Base-by-base conservation (phyloP, 208 protist genomes). In the Entamoeba invadens region DNA sequence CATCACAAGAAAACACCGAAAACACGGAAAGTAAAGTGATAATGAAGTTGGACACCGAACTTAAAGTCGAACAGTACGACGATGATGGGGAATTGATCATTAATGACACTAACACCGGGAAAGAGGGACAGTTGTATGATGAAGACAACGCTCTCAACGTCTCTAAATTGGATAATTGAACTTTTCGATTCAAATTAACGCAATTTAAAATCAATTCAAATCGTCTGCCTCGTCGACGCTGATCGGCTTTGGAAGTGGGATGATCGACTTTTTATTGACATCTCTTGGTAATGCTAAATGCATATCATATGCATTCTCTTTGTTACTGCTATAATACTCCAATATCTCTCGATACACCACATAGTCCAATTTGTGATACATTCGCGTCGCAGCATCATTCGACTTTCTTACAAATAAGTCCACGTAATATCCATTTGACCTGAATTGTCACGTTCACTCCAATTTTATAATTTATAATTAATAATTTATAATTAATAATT, bases 311-410 rank as follows among this genome's bases (percentile, higher is more conserved):
- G 45, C 92, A 68, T 50, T 42, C 10, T 50, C 42, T 6, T 94
- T 91, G 1, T 2, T 42, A 47, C 57, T 45, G 31, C 10, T 45
- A 94, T 94, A 94, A 46, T 94, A 94, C 14, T 72, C 45, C 14
- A 93, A 38, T 45, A 94, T 72, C 38, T 35, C 38, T 35, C 94
- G 1, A 91, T 94, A 94, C 4, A 94, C 44, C n/a, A 12, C 5
- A 93, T 94, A 94, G 31, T 92, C 94, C 47, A 94, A 46, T 45
- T 10, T 45, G 3, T 94, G 16, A 47, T 94, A 94, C 92, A 94
- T 44, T 12, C 72, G 45, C 44, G 94, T 87, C 4, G 92, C 94
- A 3, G 4, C 6, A 3, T 18, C 45, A 50, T 94, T 94, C 8
- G 18, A 31, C 5, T 21, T 46, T 51, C 92, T 68, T 16, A 94